Percentiles rank a stretch among this genome's conserved stretches.
These are phyloP conservation scores for Stevia rebaudiana DNA, from an alignment of 140 eudicot species.

Conservation along the genomic window DNA sequence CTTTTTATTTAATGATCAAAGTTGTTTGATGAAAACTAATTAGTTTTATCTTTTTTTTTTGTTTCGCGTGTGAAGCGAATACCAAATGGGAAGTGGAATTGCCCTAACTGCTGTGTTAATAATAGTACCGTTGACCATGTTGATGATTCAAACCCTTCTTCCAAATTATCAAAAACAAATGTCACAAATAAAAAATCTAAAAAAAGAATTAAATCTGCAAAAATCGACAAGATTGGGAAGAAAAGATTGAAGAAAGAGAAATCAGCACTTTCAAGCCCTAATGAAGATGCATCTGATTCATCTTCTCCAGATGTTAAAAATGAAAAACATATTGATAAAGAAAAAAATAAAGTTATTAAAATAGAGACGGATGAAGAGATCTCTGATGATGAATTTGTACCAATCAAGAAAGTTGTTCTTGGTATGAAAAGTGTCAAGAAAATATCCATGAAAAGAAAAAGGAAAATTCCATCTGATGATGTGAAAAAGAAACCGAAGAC, in stretches of 20 bases:
- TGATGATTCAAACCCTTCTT: slow-evolving; percentile 25
- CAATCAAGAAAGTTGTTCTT: slow-evolving; percentile 29
- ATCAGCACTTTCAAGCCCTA: slow-evolving; percentile 9
- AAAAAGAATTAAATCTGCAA: slow-evolving; percentile 29
- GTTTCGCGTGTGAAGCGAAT: slow-evolving; percentile 39
- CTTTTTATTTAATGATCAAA: background rate
- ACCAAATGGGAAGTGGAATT: slow-evolving; percentile 82
- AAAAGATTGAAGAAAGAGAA: slow-evolving; percentile 43
- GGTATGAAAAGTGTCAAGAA: slow-evolving; percentile 30
- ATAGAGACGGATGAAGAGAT: slow-evolving; percentile 24
- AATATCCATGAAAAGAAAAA: slow-evolving; percentile 46
- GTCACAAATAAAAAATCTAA: slow-evolving; percentile 36
- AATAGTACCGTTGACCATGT: slow-evolving; percentile 19
- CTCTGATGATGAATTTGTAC: slow-evolving; percentile 19
- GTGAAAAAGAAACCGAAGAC: slow-evolving; percentile 40
- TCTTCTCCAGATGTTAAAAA: slow-evolving; percentile 23
- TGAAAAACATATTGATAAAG: slow-evolving; percentile 20
- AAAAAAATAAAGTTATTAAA: slow-evolving; percentile 25
- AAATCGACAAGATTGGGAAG: slow-evolving; percentile 36
- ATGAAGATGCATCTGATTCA: slow-evolving; percentile 26
- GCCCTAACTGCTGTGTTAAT: slow-evolving; percentile 50
- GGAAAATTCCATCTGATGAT: slow-evolving; percentile 17
- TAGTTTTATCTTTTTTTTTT: slow-evolving; percentile 9
- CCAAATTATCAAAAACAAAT: slow-evolving; percentile 54
- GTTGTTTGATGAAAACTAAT: background rate